phyloP scores from a whole-genome alignment of 176 grass and related monocot genomes.

The maize (Zea mays) region DNA sequence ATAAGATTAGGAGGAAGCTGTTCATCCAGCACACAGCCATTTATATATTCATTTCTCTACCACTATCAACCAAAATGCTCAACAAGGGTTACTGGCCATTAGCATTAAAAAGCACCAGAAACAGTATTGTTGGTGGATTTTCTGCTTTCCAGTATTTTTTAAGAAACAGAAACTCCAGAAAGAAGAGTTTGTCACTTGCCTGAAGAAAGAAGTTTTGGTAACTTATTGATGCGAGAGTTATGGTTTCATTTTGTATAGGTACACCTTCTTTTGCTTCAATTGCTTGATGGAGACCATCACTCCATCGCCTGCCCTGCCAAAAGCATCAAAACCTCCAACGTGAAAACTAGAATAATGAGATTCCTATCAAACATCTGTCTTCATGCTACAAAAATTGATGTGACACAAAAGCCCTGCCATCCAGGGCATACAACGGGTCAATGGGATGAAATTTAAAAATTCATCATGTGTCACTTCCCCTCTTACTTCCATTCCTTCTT shows the following conservation, averaged over 20 bases:
- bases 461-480: not conserved
- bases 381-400: not conserved
- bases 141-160: not conserved
- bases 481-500: slow-evolving; percentile 2
- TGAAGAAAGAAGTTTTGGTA: slow-evolving; percentile 99
- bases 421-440: slow-evolving; percentile 12
- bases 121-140: not conserved
- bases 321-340: slow-evolving; percentile 32
- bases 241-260: slow-evolving; percentile 93
- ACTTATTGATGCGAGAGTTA: slow-evolving; percentile 98
- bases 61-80: slow-evolving; percentile 16
- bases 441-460: slow-evolving; percentile 11
- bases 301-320: slow-evolving; percentile 94
- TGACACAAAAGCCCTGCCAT: not conserved
- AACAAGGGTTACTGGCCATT: slow-evolving; percentile 15
- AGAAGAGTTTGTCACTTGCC: slow-evolving; percentile 42
- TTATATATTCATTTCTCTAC: slow-evolving; percentile 22
- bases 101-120: not conserved
- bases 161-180: slow-evolving; percentile 18
- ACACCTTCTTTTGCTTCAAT: slow-evolving; percentile 98
- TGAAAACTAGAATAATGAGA: slow-evolving; percentile 19
- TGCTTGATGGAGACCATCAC: slow-evolving; percentile 97
- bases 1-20: slow-evolving; percentile 23
- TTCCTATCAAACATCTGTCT: not conserved
- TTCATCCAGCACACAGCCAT: slow-evolving; percentile 31